Evolutionary conservation across 2,329 filamentous ascomycete species (phyloP).

Genomic region (Diaporthe vexans): DNA sequence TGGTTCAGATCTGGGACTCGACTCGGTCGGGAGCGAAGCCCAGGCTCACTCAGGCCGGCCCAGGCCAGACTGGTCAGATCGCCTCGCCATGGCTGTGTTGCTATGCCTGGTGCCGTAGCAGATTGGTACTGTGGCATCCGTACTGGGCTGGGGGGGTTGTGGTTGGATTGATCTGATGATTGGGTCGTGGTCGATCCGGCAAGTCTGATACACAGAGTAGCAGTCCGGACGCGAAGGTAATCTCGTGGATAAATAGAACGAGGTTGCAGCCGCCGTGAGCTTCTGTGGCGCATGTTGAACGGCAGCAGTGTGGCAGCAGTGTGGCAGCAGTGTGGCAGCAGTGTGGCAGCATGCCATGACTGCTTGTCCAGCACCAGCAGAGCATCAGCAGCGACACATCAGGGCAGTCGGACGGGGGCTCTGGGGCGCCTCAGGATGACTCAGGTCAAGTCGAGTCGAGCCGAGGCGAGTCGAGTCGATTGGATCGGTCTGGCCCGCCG

Average conservation of each 20-base stretch:
- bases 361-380: neutral
- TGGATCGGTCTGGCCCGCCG: constrained; percentile 31
- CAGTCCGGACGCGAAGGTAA: constrained; percentile 26
- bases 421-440: neutral
- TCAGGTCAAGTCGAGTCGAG: constrained; percentile 12
- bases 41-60: neutral
- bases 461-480: constrained; percentile 9
- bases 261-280: constrained; percentile 31
- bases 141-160: constrained; percentile 8
- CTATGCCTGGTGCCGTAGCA: too few relatives aligned
- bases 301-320: neutral
- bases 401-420: neutral
- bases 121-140: constrained; percentile 1
- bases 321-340: neutral
- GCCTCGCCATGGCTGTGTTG: neutral
- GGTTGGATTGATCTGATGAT: constrained; percentile 27
- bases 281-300: constrained; percentile 10
- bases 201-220: constrained; percentile 33
- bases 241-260: constrained; percentile 29
- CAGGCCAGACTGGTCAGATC: neutral
- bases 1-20: constrained; percentile 2
- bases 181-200: constrained; percentile 32
- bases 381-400: neutral
- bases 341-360: neutral
- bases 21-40: neutral